Conservation (phyloP, 2,329 filamentous ascomycete species). For the Cucurbitaria berberidis region DNA sequence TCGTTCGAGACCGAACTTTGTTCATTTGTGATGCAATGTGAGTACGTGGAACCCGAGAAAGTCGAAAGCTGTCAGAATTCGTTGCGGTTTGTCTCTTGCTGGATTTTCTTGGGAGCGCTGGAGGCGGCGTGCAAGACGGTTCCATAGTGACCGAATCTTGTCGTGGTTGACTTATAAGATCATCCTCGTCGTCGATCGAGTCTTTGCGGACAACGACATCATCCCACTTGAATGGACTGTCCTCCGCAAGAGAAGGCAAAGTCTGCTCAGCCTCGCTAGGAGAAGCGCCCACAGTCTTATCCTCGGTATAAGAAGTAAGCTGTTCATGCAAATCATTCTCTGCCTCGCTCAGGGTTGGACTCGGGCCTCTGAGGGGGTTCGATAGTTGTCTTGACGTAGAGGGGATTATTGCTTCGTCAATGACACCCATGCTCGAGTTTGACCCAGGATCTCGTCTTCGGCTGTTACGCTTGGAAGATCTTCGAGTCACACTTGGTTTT, state of each 20-base stretch:
- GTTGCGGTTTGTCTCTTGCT: constrained; percentile 47
- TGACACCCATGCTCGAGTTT: constrained; percentile 26
- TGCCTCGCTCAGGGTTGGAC: constrained; percentile 57
- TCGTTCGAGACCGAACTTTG: constrained; percentile 21
- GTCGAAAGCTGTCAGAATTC: constrained; percentile 20
- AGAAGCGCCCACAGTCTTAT: constrained; percentile 49
- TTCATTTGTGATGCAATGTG: constrained; percentile 42
- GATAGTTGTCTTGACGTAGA: constrained; percentile 24
- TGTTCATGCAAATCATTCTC: constrained; percentile 48
- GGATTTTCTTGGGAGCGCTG: constrained; percentile 50
- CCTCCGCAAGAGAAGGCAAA: constrained; percentile 28
- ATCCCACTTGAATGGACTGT: constrained; percentile 29
- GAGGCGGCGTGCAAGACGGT: constrained; percentile 25
- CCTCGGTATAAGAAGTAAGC: constrained; percentile 38
- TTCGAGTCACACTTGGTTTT: constrained; percentile 27
- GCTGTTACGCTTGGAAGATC: constrained; percentile 26
- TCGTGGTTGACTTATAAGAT: constrained; percentile 10
- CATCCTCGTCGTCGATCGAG: not conserved
- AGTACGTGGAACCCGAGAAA: constrained; percentile 32
- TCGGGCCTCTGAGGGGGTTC: constrained; percentile 25
- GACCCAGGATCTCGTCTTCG: constrained; percentile 20
- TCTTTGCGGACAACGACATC: constrained; percentile 16
- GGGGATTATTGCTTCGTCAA: constrained; percentile 31
- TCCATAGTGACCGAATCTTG: constrained; percentile 18
- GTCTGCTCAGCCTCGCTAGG: constrained; percentile 41